Evolutionary conservation across 164 flowering plant genomes (phyloP), one percentile per base, ranked within the genome.

Genomic region (Malania oleifera): DNA sequence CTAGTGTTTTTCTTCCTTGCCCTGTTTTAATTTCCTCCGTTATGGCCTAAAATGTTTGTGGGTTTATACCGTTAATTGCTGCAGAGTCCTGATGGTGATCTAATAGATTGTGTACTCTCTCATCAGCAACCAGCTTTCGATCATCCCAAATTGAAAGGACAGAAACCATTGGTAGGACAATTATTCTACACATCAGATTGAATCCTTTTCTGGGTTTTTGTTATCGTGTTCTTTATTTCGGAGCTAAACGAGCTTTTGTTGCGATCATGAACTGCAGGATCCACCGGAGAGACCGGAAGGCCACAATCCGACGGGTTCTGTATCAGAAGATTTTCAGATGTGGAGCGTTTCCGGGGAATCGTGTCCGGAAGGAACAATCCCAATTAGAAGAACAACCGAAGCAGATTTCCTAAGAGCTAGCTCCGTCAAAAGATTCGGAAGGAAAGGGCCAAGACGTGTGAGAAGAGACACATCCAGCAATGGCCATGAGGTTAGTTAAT

Each of bases 401-500:
- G 67, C 75, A 41, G 99, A 93, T 62, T 29, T 93, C 19, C 53
- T 86, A 17, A 75, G 96, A 71, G 91, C 89, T 7, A 86, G 73
- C 38, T 80, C 90, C 20, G 17, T 79, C 5, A 7, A 45, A 57
- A 76, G 71, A 70, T 91, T 80, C 66, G 99, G 97, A 45, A 76
- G 86, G 53, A 95, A 89, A 80, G 14, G 46, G 1, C 60, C 65
- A 27, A 73, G 73, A 54, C 68, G 54, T 19, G 73, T 89, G 13
- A 68, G 88, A 75, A 85, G 91, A 56, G 99, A 91, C 54, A 55
- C 87, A 0, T 51, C 75, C 6, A 73, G 88, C 83, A 82, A 72
- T 68, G 87, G 82, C 45, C 99, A 95, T 78, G 99, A 95, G 96
- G 99, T 91, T 65, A 69, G 78, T n/a, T n/a, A n/a, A n/a, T n/a